These are phyloP conservation scores for Aspergillus hortae DNA, from an alignment of 2,329 filamentous ascomycete genomes.

Conservation along the genomic window DNA sequence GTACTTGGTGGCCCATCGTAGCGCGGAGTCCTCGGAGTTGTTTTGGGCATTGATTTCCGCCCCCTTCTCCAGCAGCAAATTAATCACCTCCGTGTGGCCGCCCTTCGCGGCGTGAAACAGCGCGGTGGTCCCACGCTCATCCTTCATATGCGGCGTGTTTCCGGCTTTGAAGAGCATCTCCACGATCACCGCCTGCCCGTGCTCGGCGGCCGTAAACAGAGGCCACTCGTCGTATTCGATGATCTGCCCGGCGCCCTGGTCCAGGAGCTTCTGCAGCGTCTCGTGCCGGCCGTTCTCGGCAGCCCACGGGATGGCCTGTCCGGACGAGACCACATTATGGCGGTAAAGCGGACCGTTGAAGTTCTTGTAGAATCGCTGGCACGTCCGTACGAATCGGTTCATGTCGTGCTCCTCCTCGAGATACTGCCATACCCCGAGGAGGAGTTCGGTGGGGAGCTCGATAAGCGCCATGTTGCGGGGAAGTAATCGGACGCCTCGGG, in stretches of 20 bases:
- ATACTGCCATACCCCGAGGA: background rate
- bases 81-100: background rate
- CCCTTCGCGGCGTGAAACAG: background rate
- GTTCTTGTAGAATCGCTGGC: background rate
- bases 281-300: background rate
- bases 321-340: background rate
- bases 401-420: slow-evolving; percentile 3
- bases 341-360: slow-evolving; percentile 1
- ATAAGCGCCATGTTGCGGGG: background rate
- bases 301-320: slow-evolving; percentile 1
- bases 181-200: background rate
- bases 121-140: background rate
- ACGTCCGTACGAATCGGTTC: background rate
- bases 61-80: background rate
- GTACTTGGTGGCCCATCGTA: background rate
- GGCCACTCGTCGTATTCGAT: background rate
- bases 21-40: background rate
- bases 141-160: background rate
- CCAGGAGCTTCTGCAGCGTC: background rate
- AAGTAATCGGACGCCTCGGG: background rate
- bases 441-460: slow-evolving; percentile 3
- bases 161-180: background rate
- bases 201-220: background rate
- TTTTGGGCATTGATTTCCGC: background rate
- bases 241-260: background rate